Percentiles rank a stretch among this genome's conserved stretches.
phyloP scores from a whole-genome alignment of 805 yeast genomes.

The Candida insectalens region DNA sequence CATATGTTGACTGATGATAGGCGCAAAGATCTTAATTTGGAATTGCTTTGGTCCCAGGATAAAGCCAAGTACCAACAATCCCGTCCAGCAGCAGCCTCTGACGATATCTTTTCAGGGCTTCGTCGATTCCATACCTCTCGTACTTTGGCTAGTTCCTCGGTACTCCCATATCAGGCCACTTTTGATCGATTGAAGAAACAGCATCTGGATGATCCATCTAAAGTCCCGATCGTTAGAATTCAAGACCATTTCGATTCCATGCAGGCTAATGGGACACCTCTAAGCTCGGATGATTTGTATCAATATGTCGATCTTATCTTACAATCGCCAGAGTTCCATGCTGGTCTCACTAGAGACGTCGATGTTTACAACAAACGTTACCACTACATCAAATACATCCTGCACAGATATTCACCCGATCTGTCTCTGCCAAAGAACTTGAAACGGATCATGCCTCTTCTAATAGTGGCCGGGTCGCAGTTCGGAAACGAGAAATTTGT shows the following conservation, averaged over 20 bases:
- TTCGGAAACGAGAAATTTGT: constrained; percentile 15
- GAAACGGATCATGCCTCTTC: constrained; percentile 14
- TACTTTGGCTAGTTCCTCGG: neutral
- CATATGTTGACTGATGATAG: constrained; percentile 69
- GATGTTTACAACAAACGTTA: constrained; percentile 15
- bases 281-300: constrained; percentile 14
- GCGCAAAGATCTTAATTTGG: constrained; percentile 60
- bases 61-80: constrained; percentile 7
- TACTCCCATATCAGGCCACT: constrained; percentile 8
- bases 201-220: constrained; percentile 13
- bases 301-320: constrained; percentile 12
- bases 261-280: constrained; percentile 19
- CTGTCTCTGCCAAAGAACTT: constrained; percentile 10
- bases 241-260: constrained; percentile 18
- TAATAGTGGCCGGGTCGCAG: constrained; percentile 20
- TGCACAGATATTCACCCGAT: constrained; percentile 15
- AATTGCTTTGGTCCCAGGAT: constrained; percentile 44
- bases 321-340: constrained; percentile 22
- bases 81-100: constrained; percentile 15
- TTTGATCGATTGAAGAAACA: constrained; percentile 9
- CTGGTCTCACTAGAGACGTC: constrained; percentile 3
- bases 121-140: constrained; percentile 32
- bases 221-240: constrained; percentile 11
- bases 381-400: constrained; percentile 7
- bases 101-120: constrained; percentile 37